phyloP scores from a whole-genome alignment of 768 basidiomycete genomes.

The Hericium rajendrae region DNA sequence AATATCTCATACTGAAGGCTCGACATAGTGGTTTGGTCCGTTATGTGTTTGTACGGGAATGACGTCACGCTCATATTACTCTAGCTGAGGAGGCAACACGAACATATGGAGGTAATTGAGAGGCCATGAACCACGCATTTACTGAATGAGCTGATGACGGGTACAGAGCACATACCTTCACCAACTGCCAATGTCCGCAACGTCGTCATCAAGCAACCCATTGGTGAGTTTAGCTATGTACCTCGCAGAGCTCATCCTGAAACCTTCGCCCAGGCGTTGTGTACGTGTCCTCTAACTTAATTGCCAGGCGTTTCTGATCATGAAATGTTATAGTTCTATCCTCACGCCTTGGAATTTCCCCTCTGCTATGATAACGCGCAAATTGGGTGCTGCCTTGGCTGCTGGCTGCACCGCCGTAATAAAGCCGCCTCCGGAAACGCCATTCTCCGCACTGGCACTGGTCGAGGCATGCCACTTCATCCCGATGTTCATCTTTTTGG shows the following conservation, averaged over 20 bases:
- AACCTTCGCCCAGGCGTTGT: slow-evolving; percentile 30
- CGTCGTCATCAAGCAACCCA: slow-evolving; percentile 87
- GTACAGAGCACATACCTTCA: slow-evolving; percentile 74
- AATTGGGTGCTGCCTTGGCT: slow-evolving; percentile 80
- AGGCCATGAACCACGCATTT: background rate
- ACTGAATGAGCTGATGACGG: background rate
- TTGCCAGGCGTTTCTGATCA: background rate
- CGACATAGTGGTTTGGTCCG: slow-evolving; percentile 70
- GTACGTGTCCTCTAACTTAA: slow-evolving; percentile 20
- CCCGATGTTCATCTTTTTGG: background rate
- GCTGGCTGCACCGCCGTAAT: slow-evolving; percentile 95
- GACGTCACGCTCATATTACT: slow-evolving; percentile 8
- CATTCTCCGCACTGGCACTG: slow-evolving; percentile 85
- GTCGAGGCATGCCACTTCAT: slow-evolving; percentile 54
- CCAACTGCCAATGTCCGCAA: slow-evolving; percentile 62
- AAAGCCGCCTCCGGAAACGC: slow-evolving; percentile 92
- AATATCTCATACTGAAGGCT: slow-evolving; percentile 12
- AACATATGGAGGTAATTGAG: slow-evolving; percentile 65
- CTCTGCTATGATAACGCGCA: slow-evolving; percentile 90
- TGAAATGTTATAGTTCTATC: slow-evolving; percentile 43
- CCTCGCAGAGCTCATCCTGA: background rate
- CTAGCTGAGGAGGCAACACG: slow-evolving; percentile 87
- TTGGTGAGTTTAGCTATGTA: slow-evolving; percentile 39
- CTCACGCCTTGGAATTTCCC: slow-evolving; percentile 92
- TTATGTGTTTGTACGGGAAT: slow-evolving; percentile 10